Base-by-base conservation (phyloP, 169 alveolate species). In the Besnoitia besnoiti region DNA sequence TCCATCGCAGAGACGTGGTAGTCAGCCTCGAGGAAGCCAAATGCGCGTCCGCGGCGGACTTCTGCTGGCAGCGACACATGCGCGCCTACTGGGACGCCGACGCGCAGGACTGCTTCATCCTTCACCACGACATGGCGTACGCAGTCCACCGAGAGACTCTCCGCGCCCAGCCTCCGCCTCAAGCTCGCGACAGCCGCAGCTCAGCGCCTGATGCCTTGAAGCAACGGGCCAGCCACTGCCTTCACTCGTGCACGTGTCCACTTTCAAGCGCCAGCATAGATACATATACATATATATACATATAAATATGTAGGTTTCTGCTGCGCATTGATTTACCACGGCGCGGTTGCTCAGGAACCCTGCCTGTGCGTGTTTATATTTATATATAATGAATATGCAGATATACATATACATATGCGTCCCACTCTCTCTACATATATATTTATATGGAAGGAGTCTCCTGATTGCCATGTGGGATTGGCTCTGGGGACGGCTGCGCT, bases 21-120 rank as follows among this genome's bases (percentile, higher is more conserved):
- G 97, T 95, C 79, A 93, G 93, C n/a, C 76, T 96, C 33, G 96
- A 80, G 12, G 95, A 87, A 77, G 90, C 95, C 5, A 94, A 92
- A 90, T 93, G 92, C 89, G 33, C 84, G 16, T n/a, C 77, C 42
- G 77, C 91, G 96, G 97, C 91, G 77, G 99, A 97, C 90, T 98
- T 98, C 88, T 98, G 98, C 55, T 98, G 99, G 99, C 96, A 97
- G 94, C 97, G 97, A 62, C 98, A 98, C 95, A 97, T 98, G 75
- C 98, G 98, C 93, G 98, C 98, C 96, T 97, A 96, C 87, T 97
- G 99, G 99, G 85, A 91, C 24, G 47, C 91, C 37, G 95, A 88
- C 73, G 91, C 59, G 27, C 80, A 46, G 30, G 91, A 82, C 88
- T 91, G 91, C 85, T 61, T 77, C 67, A 44, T 90, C 30, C 91